Conservation (phyloP, 345 rosid species). For the Jatropha curcas region DNA sequence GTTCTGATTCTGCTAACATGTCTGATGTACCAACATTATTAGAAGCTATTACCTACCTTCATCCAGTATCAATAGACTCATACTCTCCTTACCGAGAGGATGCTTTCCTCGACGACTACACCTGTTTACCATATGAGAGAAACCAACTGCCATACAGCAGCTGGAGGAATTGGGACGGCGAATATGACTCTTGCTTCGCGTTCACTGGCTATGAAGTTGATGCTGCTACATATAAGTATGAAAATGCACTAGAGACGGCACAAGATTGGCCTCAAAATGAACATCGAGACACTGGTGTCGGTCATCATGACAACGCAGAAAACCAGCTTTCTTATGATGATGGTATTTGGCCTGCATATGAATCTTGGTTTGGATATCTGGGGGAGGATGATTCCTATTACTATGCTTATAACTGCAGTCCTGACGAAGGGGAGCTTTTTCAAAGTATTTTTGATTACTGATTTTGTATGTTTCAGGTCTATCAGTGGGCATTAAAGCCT, state of each 20-base stretch:
- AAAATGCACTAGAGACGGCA: neutral
- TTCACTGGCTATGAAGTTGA: conserved; percentile 4
- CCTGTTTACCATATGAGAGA: conserved; percentile 8
- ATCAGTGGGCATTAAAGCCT: neutral
- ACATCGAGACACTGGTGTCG: conserved; percentile 2
- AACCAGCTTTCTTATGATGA: conserved; percentile 18
- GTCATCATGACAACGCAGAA: conserved; percentile 18
- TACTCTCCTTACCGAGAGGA: conserved; percentile 2
- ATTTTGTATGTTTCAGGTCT: conserved; percentile 38
- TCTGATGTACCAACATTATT: conserved; percentile 14
- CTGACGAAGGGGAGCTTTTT: conserved; percentile 17
- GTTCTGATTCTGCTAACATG: neutral
- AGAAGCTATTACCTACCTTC: conserved; percentile 8
- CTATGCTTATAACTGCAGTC: neutral
- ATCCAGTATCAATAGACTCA: conserved; percentile 1
- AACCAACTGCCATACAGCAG: conserved; percentile 7
- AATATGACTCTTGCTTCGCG: conserved; percentile 3
- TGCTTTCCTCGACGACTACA: neutral
- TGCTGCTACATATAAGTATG: neutral
- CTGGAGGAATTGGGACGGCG: conserved; percentile 20
- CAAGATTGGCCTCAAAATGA: conserved; percentile 20
- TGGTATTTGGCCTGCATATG: conserved; percentile 10
- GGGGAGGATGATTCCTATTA: conserved; percentile 8
- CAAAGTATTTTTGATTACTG: conserved; percentile 38
- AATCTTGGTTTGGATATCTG: conserved; percentile 27